Conservation (phyloP, 495 filamentous ascomycete genomes). For the Penicillium manginii region DNA sequence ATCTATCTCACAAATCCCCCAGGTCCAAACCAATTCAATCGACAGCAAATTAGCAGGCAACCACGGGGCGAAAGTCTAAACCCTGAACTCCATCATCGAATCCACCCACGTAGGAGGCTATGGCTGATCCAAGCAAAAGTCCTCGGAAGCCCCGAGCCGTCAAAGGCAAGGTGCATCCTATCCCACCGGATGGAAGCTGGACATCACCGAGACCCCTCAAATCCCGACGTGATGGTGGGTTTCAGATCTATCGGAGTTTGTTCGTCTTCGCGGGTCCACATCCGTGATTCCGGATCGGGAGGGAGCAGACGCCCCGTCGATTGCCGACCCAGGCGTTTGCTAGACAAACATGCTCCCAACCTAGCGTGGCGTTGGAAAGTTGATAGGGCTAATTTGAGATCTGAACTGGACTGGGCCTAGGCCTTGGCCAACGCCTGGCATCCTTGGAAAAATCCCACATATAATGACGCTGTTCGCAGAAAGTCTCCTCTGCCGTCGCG, state of each 20-base stretch:
- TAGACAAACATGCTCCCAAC: neutral
- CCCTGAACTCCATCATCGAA: neutral
- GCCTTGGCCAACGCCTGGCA: neutral
- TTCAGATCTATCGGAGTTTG: slow-evolving; percentile 26
- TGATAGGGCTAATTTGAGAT: neutral
- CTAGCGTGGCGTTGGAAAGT: neutral
- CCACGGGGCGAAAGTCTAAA: neutral
- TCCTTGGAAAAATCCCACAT: neutral
- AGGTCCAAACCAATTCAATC: no score
- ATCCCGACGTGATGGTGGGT: slow-evolving; percentile 7
- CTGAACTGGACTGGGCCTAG: neutral
- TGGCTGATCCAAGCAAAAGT: slow-evolving; percentile 5
- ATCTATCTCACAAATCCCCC: neutral
- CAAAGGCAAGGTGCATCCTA: slow-evolving; percentile 19
- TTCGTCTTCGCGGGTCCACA: neutral
- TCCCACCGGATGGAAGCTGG: slow-evolving; percentile 9
- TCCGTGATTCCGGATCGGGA: neutral
- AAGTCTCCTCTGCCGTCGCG: neutral
- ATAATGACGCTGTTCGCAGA: neutral
- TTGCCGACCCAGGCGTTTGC: neutral
- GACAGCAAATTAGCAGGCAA: neutral
- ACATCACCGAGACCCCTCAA: slow-evolving; percentile 13
- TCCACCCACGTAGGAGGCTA: slow-evolving; percentile 10
- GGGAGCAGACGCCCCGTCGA: neutral
- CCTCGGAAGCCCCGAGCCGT: slow-evolving; percentile 4